Base-by-base conservation (phyloP, 1,284 basidiomycete genomes). In the Malassezia globosa region DNA sequence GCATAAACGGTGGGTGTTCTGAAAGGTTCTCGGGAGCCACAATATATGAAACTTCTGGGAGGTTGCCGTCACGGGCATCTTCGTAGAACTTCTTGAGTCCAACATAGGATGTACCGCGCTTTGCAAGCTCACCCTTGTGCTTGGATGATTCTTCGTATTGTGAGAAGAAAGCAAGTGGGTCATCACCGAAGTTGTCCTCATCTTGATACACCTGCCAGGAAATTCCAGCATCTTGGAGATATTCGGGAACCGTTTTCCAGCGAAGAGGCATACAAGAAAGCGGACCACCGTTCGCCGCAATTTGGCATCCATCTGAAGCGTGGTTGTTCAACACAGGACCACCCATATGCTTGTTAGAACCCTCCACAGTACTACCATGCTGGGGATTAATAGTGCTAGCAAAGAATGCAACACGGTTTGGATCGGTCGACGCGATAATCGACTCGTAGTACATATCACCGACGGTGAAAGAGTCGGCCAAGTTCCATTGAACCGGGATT, bases 231-330 rank as follows among this genome's bases (percentile, higher is more conserved):
- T 61, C 57, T 39, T 64, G 47, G 11, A 64, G 40, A 29, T 59
- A 61, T 39, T 64, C 62, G 8, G 57, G 47, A 14, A 63, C 50
- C 16, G 62, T 64, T 48, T 55, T 60, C 62, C 63, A 64, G 18
- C 43, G 39, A 22, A 51, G 55, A 10, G 63, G 63, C 7, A 26
- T 44, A 39, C 56, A 59, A 13, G 42, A 34, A 29, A 56, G 38
- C 19, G 39, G 37, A 2, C 41, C 44, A 2, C 50, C 54, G 13
- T 29, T 23, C 2, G 36, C 40, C 13, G 41, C 36, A 18, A 26
- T 7, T 10, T 14, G 3, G 39, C 56, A 59, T 2, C 56, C 56
- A 3, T 39, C 31, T 2, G 35, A 29, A 7, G 37, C 42, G 14
- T 16, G 19, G 43, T 59, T 56, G 48, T 59, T 54, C 11, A 59